Conservation (phyloP, 1,284 basidiomycete species). For the Boletellus deceptivus region DNA sequence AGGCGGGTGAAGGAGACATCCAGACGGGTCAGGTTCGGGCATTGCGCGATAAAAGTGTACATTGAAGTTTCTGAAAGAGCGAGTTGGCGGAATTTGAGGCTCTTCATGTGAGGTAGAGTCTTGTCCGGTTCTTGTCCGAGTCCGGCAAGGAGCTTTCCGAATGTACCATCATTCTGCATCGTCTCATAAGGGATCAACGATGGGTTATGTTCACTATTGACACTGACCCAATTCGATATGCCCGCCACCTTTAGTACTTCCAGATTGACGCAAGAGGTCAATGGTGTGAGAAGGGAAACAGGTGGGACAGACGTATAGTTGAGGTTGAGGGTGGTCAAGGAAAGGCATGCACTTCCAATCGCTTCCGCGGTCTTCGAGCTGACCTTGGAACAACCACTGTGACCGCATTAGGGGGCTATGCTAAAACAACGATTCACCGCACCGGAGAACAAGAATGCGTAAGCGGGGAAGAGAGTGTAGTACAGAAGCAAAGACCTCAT, state of each 20-base stretch:
- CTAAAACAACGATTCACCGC: conserved; percentile 12
- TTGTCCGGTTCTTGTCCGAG: conserved; percentile 28
- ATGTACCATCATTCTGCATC: conserved; percentile 55
- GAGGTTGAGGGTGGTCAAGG: conserved; percentile 51
- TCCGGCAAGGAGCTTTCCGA: conserved; percentile 44
- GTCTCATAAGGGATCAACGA: neutral
- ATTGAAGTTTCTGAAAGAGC: conserved; percentile 50
- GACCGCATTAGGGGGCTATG: conserved; percentile 12
- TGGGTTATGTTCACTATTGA: neutral
- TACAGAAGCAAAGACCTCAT: conserved; percentile 49
- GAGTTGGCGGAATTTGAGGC: conserved; percentile 60
- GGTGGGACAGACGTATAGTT: conserved; percentile 60
- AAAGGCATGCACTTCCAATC: conserved; percentile 42
- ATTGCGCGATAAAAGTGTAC: conserved; percentile 41
- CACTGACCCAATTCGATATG: conserved; percentile 55
- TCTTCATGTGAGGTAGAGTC: conserved; percentile 42
- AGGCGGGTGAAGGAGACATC: conserved; percentile 67
- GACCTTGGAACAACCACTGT: conserved; percentile 60
- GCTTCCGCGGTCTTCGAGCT: conserved; percentile 47
- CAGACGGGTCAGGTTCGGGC: conserved; percentile 51
- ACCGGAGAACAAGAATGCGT: conserved; percentile 54
- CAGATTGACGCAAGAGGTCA: conserved; percentile 43
- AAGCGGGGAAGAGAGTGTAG: conserved; percentile 46
- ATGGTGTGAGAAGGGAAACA: conserved; percentile 43
- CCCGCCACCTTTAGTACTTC: conserved; percentile 63